Base-by-base conservation (phyloP, 106 monocot genomes). In the Allium cepa region DNA sequence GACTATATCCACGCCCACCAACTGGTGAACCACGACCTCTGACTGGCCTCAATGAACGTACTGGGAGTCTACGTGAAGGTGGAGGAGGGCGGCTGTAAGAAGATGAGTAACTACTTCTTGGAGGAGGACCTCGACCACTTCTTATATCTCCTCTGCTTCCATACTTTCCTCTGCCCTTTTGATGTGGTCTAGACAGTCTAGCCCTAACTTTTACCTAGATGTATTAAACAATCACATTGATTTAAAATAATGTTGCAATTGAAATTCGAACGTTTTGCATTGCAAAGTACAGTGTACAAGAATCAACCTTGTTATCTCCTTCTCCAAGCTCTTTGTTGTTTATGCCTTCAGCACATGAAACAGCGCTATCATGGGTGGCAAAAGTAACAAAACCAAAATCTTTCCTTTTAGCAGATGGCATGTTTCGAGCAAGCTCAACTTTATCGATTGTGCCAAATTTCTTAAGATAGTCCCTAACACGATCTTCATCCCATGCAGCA, bases 331-430 rank as follows among this genome's bases (percentile, higher is more conserved):
- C 99, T 16, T 73, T 70, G 79, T 87, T 87, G 63, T 90, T 93
- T 63, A 99, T 83, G 51, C 85, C 79, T 78, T 93, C 92, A 63
- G 90, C 83, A 80, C 99, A 99, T 49, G 71, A 71, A 17, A 90
- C 74, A 65, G 99, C 99, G 85, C 78, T 77, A 53, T 90, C 90
- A 81, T 99, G 93, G 0, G 78, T 76, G 48, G 85, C 93, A 85
- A 99, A 99, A 64, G 87, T 90, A 60, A 99, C 83, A 90, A 93
- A 93, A 12, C 93, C 99, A 87, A 99, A 99, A 70, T 99, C 90
- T 66, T 79, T 85, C 73, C 99, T 93, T 67, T 90, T 99, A 0
- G 99, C 93, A 66, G 87, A 71, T 51, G 89, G 89, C 99, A 99
- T 99, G 68, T 99, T 89, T 7, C 92, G 82, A 59, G 99, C 99